Percentiles rank a stretch among this genome's conserved stretches.
Conservation (phyloP, 2,329 filamentous ascomycete species). For the Bipolaris victoriae region DNA sequence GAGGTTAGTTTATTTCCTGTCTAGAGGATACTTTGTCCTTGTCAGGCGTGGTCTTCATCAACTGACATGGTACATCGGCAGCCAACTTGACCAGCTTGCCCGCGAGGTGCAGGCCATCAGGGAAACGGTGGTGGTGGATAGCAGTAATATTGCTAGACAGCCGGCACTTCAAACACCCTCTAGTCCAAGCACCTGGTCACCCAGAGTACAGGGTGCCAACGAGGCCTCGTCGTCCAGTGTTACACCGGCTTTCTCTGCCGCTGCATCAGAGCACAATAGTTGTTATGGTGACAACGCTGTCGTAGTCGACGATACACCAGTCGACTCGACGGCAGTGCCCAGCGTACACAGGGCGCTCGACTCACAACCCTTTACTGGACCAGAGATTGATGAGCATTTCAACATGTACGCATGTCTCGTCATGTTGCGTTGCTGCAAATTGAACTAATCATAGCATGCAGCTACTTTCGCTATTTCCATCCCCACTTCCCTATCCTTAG, state of each 20-base stretch:
- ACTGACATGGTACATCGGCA: not conserved
- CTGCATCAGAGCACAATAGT: not conserved
- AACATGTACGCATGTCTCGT: not conserved
- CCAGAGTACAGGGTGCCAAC: not conserved
- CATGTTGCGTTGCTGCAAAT: not conserved
- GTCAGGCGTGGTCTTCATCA: not conserved
- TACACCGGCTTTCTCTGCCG: not conserved
- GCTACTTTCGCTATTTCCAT: not conserved
- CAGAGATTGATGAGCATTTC: not conserved
- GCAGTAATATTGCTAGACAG: not conserved
- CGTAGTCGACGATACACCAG: not conserved
- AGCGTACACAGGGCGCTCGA: not conserved
- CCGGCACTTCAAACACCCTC: not conserved
- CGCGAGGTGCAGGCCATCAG: not conserved
- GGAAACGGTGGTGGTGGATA: not conserved
- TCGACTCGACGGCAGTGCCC: not conserved
- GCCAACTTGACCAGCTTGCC: slow-evolving; percentile 1
- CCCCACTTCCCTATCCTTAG: not conserved
- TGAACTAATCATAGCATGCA: not conserved
- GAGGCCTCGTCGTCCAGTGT: not conserved
- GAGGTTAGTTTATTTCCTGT: not conserved
- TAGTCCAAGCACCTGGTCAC: not conserved
- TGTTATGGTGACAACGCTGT: not conserved
- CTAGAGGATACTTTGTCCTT: not conserved
- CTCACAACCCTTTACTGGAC: not conserved